These are phyloP conservation scores for Aureobasidium namibiae DNA, from an alignment of 2,329 filamentous ascomycete species.

Conservation along the genomic window DNA sequence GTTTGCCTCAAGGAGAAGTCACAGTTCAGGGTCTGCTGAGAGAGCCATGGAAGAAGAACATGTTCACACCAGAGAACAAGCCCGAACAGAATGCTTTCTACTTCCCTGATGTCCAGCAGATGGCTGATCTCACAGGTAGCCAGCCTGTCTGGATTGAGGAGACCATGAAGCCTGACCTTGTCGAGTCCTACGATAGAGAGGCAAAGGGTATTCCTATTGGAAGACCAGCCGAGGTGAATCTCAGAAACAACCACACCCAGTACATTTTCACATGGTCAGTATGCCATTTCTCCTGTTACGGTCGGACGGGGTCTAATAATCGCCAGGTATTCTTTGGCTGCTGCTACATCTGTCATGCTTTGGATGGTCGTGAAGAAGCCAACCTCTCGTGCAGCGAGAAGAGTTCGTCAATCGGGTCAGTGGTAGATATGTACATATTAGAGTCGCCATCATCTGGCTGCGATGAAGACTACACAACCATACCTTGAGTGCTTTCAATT, in stretches of 20 bases:
- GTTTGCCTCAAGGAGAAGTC: constrained; percentile 62
- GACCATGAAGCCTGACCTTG: constrained; percentile 79
- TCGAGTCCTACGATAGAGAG: constrained; percentile 67
- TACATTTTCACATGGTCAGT: constrained; percentile 98
- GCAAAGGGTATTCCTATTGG: constrained; percentile 83
- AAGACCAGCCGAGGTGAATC: constrained; percentile 76
- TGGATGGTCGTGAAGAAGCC: constrained; percentile 92
- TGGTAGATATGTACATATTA: constrained; percentile 22
- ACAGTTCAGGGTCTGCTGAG: constrained; percentile 75
- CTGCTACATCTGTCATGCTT: constrained; percentile 89
- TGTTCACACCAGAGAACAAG: constrained; percentile 87
- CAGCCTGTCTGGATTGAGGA: constrained; percentile 93
- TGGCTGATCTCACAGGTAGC: constrained; percentile 74
- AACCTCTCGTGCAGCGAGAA: constrained; percentile 43
- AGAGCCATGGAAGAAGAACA: constrained; percentile 93
- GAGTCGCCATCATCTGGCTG: neutral
- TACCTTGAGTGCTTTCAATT: neutral
- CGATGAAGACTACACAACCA: neutral
- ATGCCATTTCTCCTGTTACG: neutral
- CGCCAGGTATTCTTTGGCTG: constrained; percentile 73
- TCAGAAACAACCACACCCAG: constrained; percentile 94
- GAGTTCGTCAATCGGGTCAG: constrained; percentile 19
- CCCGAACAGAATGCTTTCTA: constrained; percentile 83
- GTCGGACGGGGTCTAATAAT: neutral
- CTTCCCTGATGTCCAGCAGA: constrained; percentile 87